Evolutionary conservation across 805 yeast species (phyloP), one percentile per base, ranked within the genome.

Genomic region (Wickerhamiella hasegawae): DNA sequence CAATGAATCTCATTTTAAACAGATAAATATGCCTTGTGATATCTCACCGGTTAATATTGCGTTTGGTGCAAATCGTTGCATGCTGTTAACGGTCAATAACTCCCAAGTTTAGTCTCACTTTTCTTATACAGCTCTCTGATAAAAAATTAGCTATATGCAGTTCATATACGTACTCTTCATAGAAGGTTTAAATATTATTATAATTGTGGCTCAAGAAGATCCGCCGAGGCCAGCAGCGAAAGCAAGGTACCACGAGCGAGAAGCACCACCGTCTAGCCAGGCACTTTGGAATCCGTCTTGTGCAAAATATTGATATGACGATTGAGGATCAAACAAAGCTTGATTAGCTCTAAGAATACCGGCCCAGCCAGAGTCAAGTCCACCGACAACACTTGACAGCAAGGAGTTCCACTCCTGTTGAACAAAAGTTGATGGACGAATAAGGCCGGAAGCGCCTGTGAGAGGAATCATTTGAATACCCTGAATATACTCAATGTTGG

Each of bases 231-330:
- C 52, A 12, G 59, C 94, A 31, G 81, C 65, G 44, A 69, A 80
- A 0, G 93, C 73, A 42, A 84, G 60, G 10, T 85, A 75, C 93
- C 94, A 84, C 0, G 95, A 77, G 42, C 74, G 60, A 19, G 87
- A 74, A 65, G 83, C 87, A 2, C 96, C 96, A 38, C 71, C 70
- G 48, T 85, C 96, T 32, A 85, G 68, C 43, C 65, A 67, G 3
- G 53, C 47, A n/a, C 60, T 58, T 31, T 61, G 51, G 66, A 81
- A 84, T 37, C 58, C 59, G 4, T 60, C 45, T 23, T 68, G 51
- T 1, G 74, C 51, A 52, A 81, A 82, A 56, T 70, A 83, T 2
- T 57, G 44, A 50, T 73, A 82, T 0, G 92, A 65, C 1, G 65
- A 38, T 24, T 52, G 45, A 1, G 95, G 85, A 49, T 84, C 80